Base-by-base conservation (phyloP, 2,329 filamentous ascomycete genomes). In the Paradendryphiella salina region DNA sequence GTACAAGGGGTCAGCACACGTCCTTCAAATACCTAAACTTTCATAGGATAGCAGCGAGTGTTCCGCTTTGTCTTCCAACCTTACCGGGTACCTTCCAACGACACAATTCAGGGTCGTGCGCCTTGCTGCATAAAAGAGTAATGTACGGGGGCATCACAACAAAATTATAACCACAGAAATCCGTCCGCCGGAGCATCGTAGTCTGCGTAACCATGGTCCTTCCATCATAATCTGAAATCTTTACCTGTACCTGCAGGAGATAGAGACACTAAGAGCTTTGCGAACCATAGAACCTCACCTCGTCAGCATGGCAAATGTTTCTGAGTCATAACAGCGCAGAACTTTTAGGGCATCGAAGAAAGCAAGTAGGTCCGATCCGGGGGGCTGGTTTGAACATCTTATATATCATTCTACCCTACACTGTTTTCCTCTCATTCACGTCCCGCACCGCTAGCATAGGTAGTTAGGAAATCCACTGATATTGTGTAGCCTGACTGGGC, bases 341-440 rank as follows among this genome's bases (percentile, higher is more conserved):
- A 11, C 15, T 4, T 13, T 34, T 8, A n/a, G 26, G 31, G 32
- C 7, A 17, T 26, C 29, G 17, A 11, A 34, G 20, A 20, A 23
- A 14, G 18, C 44, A 46, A 20, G 17, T 17, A 15, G 18, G 29
- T 10, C 35, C 7, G n/a, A 2, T 26, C 15, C 7, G 1, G 15
- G 31, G 37, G 31, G 9, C 37, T 31, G 13, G 20, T 34, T 20
- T n/a, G 26, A 26, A 33, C 41, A 26, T 42, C 17, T 17, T 36
- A 32, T 49, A 18, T 31, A 38, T 32, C 17, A 35, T n/a, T 31
- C n/a, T 29, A 26, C 44, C 39, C 23, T 44, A 49, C 18, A 49
- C 39, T 44, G 36, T 37, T 8, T 11, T 15, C 39, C 28, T 32
- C 23, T 6, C 26, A 23, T 26, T 21, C 39, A 31, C 21, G 26